A percentile compares a stretch with the other conserved stretches of the same genome.
phyloP scores from a whole-genome alignment of 2,329 filamentous ascomycete species.

The Tolypocladium tundrense region DNA sequence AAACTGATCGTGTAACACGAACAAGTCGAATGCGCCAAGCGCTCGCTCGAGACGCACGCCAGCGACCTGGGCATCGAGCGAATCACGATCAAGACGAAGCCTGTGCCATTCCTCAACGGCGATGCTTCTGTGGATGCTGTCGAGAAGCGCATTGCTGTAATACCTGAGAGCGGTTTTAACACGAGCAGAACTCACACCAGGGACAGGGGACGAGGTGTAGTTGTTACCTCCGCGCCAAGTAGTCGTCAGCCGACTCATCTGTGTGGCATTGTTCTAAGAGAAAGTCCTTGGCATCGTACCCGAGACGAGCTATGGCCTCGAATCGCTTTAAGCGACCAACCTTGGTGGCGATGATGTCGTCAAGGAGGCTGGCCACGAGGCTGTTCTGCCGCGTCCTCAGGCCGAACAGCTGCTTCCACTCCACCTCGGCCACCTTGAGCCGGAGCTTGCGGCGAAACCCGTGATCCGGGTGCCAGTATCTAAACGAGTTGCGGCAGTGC shows the following conservation, averaged over 20 bases:
- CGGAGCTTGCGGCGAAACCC: constrained; percentile 45
- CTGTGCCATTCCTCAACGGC: constrained; percentile 69
- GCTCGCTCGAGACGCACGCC: constrained; percentile 53
- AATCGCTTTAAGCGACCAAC: constrained; percentile 59
- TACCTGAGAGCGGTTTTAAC: constrained; percentile 41
- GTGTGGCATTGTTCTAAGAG: constrained; percentile 56
- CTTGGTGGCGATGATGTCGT: constrained; percentile 62
- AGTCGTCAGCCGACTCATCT: constrained; percentile 54
- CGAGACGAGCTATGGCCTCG: constrained; percentile 58
- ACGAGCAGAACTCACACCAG: background rate
- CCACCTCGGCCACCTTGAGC: constrained; percentile 41
- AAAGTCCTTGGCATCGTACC: constrained; percentile 84
- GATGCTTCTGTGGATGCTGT: constrained; percentile 69
- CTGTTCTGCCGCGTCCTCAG: constrained; percentile 42
- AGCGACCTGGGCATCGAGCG: constrained; percentile 23
- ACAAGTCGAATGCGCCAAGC: constrained; percentile 80
- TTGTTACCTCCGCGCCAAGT: constrained; percentile 58
- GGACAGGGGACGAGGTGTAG: background rate
- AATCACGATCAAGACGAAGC: constrained; percentile 12
- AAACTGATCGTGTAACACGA: constrained; percentile 62
- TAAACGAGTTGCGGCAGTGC: constrained; percentile 60
- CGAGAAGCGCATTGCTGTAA: constrained; percentile 64
- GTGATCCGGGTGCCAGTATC: constrained; percentile 64
- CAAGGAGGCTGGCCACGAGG: constrained; percentile 43
- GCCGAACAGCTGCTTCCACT: constrained; percentile 67